Evolutionary conservation across 164 flowering plant genomes (phyloP).

Genomic region (Platanus orientalis): DNA sequence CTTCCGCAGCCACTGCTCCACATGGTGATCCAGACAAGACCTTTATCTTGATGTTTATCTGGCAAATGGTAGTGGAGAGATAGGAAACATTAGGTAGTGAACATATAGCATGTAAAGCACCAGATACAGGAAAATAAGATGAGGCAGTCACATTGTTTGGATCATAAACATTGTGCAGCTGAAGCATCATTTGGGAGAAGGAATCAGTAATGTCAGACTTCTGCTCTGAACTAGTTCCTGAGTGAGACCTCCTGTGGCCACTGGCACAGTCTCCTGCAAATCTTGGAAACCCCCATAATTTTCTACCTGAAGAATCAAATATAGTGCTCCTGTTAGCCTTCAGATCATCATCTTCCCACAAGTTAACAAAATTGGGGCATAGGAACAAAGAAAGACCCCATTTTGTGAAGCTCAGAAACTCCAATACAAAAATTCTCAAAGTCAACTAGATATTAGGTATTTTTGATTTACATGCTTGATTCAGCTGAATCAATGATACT

Average conservation of each 20-base stretch:
- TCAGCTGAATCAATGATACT: not conserved
- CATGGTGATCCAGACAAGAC: conserved; percentile 73
- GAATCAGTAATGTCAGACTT: conserved; percentile 79
- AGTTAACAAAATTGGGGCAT: not conserved
- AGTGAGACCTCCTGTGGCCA: conserved; percentile 53
- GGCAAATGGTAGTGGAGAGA: conserved; percentile 8
- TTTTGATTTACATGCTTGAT: not conserved
- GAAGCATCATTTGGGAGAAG: conserved; percentile 97
- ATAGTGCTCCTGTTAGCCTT: not conserved
- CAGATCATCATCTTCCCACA: not conserved
- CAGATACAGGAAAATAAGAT: not conserved
- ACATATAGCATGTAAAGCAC: not conserved
- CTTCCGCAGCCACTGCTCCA: conserved; percentile 95
- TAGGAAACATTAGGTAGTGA: not conserved
- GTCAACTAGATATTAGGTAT: not conserved
- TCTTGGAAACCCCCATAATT: conserved; percentile 83
- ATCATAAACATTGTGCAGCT: conserved; percentile 91
- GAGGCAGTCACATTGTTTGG: conserved; percentile 65
- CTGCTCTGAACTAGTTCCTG: conserved; percentile 60
- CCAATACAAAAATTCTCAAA: not conserved
- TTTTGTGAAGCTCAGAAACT: not conserved
- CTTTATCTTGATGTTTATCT: conserved; percentile 90
- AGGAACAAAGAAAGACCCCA: not conserved
- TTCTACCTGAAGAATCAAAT: conserved; percentile 54
- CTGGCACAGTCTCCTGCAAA: conserved; percentile 97